Conservation (phyloP, 2,329 filamentous ascomycete genomes). For the Colletotrichum scovillei region DNA sequence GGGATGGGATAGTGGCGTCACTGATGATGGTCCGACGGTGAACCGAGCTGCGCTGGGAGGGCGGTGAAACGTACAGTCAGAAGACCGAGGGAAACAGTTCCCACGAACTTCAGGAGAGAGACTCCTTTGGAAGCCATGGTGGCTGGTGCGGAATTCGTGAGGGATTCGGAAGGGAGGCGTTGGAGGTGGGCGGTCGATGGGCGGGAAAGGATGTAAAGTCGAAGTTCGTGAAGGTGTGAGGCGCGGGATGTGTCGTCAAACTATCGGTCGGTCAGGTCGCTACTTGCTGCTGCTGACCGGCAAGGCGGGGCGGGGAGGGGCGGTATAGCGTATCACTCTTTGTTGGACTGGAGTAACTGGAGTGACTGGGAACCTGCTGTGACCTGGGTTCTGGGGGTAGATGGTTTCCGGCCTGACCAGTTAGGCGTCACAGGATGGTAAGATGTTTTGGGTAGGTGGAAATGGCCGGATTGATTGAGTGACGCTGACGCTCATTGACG, state of each 20-base stretch:
- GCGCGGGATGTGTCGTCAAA: neutral
- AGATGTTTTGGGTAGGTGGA: constrained; percentile 14
- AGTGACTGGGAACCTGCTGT: neutral
- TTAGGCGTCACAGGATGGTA: constrained; percentile 6
- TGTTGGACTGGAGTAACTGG: constrained; percentile 7
- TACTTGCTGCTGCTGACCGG: constrained; percentile 11
- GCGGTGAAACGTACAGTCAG: constrained; percentile 75
- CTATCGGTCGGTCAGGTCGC: constrained; percentile 2
- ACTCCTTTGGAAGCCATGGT: constrained; percentile 76
- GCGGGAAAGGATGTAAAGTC: constrained; percentile 11
- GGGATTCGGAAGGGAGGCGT: neutral
- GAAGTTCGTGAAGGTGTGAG: constrained; percentile 3
- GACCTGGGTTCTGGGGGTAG: neutral
- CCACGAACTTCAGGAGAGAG: constrained; percentile 89
- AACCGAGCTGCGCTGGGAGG: neutral
- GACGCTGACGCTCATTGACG: constrained; percentile 32
- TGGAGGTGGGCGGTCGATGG: neutral
- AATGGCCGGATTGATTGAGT: constrained; percentile 28
- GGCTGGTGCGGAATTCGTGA: constrained; percentile 23
- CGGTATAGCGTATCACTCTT: constrained; percentile 6
- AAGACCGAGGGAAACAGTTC: constrained; percentile 88
- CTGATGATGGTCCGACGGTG: constrained; percentile 14
- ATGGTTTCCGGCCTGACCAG: constrained; percentile 16
- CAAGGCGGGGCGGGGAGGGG: constrained; percentile 2
- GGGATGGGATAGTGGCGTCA: constrained; percentile 31